These are phyloP conservation scores for Metarhizium rileyi DNA, from an alignment of 2,329 filamentous ascomycete species.

Conservation along the genomic window DNA sequence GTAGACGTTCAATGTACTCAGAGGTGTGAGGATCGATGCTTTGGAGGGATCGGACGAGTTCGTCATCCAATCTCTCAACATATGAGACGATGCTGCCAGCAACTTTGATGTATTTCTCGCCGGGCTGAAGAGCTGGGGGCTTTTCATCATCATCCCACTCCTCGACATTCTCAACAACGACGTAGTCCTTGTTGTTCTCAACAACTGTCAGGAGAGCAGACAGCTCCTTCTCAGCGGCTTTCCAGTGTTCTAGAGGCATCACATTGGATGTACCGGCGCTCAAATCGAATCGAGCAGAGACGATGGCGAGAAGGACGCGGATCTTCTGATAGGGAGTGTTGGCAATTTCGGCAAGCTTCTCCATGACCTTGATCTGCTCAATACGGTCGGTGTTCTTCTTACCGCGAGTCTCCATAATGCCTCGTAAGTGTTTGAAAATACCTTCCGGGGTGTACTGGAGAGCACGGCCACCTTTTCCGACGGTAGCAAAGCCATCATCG, in stretches of 20 bases:
- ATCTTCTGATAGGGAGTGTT: constrained; percentile 89
- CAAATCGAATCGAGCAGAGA: constrained; percentile 91
- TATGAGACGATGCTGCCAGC: constrained; percentile 92
- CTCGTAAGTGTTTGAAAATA: constrained; percentile 92
- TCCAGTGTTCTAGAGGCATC: constrained; percentile 97
- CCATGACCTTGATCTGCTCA: constrained; percentile 96
- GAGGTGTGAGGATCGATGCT: constrained; percentile 97
- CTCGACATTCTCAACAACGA: constrained; percentile 85
- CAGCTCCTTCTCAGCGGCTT: constrained; percentile 82
- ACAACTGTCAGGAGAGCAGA: constrained; percentile 67
- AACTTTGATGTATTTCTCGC: constrained; percentile 78
- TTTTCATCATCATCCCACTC: constrained; percentile 99
- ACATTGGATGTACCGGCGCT: constrained; percentile 66
- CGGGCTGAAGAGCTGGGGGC: constrained; percentile 60
- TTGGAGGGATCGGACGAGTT: constrained; percentile 93
- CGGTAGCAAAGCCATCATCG: constrained; percentile 80
- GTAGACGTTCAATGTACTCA: constrained; percentile 92
- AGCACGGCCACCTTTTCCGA: constrained; percentile 81
- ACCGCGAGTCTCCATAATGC: constrained; percentile 89
- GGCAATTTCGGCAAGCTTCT: constrained; percentile 86
- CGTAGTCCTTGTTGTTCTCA: constrained; percentile 66
- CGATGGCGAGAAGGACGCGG: constrained; percentile 79
- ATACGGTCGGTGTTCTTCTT: constrained; percentile 96
- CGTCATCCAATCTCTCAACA: constrained; percentile 90
- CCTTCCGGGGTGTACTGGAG: constrained; percentile 92